A percentile compares a stretch with the other conserved stretches of the same genome.
These are phyloP conservation scores for Taiwanofungus camphoratus DNA, from an alignment of 1,284 basidiomycete species.

Conservation along the genomic window DNA sequence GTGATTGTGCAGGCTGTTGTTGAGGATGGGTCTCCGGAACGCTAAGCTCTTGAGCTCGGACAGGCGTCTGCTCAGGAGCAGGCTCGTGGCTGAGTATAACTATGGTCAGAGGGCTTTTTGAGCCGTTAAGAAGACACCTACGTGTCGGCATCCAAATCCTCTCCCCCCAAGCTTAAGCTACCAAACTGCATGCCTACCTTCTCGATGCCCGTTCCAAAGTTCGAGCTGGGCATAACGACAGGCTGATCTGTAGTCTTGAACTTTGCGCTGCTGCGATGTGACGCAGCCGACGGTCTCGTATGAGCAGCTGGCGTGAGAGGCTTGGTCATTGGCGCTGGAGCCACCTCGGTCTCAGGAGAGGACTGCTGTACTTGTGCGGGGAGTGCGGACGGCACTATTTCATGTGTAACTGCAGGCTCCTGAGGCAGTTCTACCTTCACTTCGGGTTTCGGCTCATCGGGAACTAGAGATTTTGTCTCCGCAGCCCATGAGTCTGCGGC, in stretches of 20 bases:
- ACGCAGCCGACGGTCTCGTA: constrained; percentile 41
- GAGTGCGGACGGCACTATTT: constrained; percentile 27
- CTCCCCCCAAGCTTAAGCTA: constrained; percentile 66
- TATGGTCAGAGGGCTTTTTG: constrained; percentile 3
- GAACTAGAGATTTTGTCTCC: constrained; percentile 17
- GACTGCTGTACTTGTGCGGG: constrained; percentile 25
- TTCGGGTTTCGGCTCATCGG: constrained; percentile 30
- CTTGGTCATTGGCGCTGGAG: constrained; percentile 31
- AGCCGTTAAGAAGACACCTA: constrained; percentile 10
- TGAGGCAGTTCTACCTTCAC: constrained; percentile 22
- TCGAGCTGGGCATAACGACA: constrained; percentile 64
- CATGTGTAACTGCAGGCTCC: constrained; percentile 30
- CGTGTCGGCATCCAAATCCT: constrained; percentile 46
- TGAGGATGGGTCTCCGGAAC: constrained; percentile 25
- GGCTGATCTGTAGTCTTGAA: constrained; percentile 70
- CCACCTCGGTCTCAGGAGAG: constrained; percentile 22
- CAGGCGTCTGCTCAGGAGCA: constrained; percentile 22
- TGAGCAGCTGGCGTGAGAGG: constrained; percentile 31
- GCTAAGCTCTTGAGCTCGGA: constrained; percentile 24
- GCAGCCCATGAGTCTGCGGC: constrained; percentile 14
- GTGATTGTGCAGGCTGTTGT: constrained; percentile 12
- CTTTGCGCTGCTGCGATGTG: constrained; percentile 50
- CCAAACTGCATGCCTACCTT: constrained; percentile 83
- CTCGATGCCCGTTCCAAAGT: constrained; percentile 55
- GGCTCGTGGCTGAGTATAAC: constrained; percentile 18